Evolutionary conservation across 495 filamentous ascomycete genomes (phyloP).

Genomic region (Letharia columbiana): DNA sequence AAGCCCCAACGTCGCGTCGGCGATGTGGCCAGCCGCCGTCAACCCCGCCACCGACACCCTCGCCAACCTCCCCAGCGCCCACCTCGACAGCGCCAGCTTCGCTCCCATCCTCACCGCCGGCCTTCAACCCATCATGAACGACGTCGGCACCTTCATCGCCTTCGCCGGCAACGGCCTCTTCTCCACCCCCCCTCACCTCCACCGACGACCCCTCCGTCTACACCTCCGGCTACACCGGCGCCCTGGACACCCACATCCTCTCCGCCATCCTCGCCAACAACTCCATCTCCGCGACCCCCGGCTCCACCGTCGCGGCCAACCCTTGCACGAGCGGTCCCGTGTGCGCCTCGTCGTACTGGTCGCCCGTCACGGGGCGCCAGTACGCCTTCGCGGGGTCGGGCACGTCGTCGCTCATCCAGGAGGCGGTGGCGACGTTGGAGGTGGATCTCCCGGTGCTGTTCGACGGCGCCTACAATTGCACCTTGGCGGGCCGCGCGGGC

Average conservation of each 20-base stretch:
- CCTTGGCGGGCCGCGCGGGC: not conserved
- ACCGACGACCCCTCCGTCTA: not conserved
- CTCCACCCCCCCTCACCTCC: not conserved
- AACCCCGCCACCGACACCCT: not conserved
- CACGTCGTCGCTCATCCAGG: not conserved
- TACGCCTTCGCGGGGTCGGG: not conserved
- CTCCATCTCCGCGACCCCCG: not conserved
- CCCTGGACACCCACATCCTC: not conserved
- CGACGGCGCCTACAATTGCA: not conserved
- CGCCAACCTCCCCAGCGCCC: not conserved
- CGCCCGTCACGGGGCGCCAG: not conserved
- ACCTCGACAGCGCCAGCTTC: not conserved
- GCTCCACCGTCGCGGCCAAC: not conserved
- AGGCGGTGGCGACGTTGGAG: not conserved
- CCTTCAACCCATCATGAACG: not conserved
- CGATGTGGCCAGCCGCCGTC: not conserved
- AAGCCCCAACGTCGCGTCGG: not conserved
- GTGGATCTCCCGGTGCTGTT: not conserved
- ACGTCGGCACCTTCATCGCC: constrained; percentile 2
- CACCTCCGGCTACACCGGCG: not conserved
- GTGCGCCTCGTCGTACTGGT: not conserved
- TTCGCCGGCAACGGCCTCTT: constrained; percentile 2
- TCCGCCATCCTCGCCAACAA: not conserved
- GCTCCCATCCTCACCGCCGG: not conserved
- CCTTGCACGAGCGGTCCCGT: not conserved